Base-by-base conservation (phyloP, 805 yeast genomes). In the Saccharomyces cerevisiae region DNA sequence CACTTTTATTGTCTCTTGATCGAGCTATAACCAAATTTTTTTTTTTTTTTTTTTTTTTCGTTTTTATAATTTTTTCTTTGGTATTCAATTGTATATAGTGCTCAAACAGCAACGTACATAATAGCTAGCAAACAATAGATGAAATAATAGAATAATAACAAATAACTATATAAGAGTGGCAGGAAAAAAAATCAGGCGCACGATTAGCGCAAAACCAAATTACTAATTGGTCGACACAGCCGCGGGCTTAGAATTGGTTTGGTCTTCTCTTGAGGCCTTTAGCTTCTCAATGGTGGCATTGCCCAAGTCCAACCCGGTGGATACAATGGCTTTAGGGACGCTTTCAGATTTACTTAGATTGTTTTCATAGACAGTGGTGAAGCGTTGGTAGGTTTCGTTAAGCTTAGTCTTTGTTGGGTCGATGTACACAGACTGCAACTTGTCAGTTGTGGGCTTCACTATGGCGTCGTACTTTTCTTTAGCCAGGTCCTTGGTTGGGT, bases 281-380 rank as follows among this genome's bases (percentile, higher is more conserved):
- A 68, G 49, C 52, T 64, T 67, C 41, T 63, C 67, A 1, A 68
- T 47, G 8, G 71, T 68, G 49, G 58, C 31, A 26, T 59, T 58
- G 53, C 69, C 70, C 22, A 69, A 51, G 26, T 69, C 70, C 27
- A 62, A 55, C 26, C 72, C 70, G 2, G 72, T 69, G 28, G 65
- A 58, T 11, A 67, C 61, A 21, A 69, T 53, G 3, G 72, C 72
- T 26, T 63, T 62, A 36, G 72, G 71, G 14, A 69, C 61, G 43
- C 66, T 65, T 43, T 66, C 69, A 29, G 63, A 55, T 52, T 64
- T 63, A 53, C 49, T 60, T 47, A 63, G 53, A 30, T 66, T 67
- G 46, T 59, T 57, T 51, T 67, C 70, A 53, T 67, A 67, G 30
- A 59, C 58, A 2, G 59, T 56, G 1, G 69, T 61, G 10, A 67